phyloP scores from a whole-genome alignment of 805 yeast species.

The Allodekkera sacchari region DNA sequence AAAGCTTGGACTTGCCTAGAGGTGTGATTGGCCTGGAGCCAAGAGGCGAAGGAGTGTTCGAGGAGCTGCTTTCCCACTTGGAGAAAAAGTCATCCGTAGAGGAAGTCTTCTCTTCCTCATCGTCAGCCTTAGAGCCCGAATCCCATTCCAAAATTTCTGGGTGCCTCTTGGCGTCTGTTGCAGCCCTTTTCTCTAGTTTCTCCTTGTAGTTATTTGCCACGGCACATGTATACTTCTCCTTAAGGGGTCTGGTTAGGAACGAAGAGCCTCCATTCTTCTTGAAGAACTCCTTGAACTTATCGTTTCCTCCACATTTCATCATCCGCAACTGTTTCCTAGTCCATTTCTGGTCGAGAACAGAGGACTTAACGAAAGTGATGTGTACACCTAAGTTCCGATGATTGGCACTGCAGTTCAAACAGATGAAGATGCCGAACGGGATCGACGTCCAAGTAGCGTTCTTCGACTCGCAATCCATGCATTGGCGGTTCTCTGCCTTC shows the following conservation, averaged over 20 bases:
- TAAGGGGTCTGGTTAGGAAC: constrained; percentile 57
- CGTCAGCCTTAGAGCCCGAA: constrained; percentile 28
- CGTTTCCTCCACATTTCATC: constrained; percentile 92
- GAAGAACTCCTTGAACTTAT: constrained; percentile 74
- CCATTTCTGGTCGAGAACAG: constrained; percentile 85
- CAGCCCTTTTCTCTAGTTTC: constrained; percentile 63
- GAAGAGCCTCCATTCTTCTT: constrained; percentile 79
- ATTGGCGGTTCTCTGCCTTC: constrained; percentile 64
- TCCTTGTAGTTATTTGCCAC: constrained; percentile 77
- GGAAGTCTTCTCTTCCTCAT: constrained; percentile 46
- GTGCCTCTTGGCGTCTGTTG: constrained; percentile 55
- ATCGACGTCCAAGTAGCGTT: constrained; percentile 99
- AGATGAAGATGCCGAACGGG: constrained; percentile 87
- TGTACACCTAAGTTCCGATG: constrained; percentile 97
- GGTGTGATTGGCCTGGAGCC: constrained; percentile 40
- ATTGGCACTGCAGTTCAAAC: constrained; percentile 91
- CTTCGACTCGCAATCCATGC: constrained; percentile 91
- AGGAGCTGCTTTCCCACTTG: constrained; percentile 69
- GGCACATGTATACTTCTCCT: constrained; percentile 69
- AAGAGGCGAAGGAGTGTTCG: constrained; percentile 40
- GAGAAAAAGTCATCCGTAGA: constrained; percentile 74
- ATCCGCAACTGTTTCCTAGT: constrained; percentile 80
- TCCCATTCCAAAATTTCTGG: constrained; percentile 72
- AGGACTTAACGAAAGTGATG: constrained; percentile 87
- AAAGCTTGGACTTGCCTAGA: constrained; percentile 9